Evolutionary conservation across 208 protist species (phyloP), one percentile per base, ranked within the genome.

Genomic region (Acanthamoeba triangularis): DNA sequence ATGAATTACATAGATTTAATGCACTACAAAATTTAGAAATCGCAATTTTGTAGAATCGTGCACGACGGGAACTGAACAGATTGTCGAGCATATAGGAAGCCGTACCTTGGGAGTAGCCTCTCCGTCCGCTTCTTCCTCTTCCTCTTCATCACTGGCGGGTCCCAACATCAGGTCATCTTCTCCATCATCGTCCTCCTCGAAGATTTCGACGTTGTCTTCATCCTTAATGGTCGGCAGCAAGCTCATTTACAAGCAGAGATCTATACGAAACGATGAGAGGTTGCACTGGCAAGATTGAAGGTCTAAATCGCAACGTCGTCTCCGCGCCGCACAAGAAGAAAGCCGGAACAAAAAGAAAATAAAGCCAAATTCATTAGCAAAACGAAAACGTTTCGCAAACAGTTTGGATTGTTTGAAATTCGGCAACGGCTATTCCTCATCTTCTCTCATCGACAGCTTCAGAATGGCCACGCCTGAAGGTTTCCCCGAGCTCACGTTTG

Each of bases 151-250:
- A 18, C 82, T 90, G 25, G 18, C 82, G 37, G 56, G 82, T 28
- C 33, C 61, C 14, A 76, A 28, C 37, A 56, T 47, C 2, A 76
- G 8, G 7, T 93, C 87, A 14, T 93, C 65, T 16, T 93, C n/a
- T n/a, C n/a, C 87, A 8, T 74, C 87, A 52, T 87, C 78, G 11
- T 87, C 78, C 78, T 87, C 78, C 3, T 87, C 78, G 78, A 87
- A 37, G 47, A 87, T 61, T 61, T 87, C 78, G 23, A 87, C 47
- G n/a, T 87, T 61, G 49, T 87, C 78, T 20, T 87, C 78, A 87
- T 87, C 78, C 25, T 49, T 28, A 7, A 87, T 87, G 44, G 78
- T 87, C 18, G 78, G 41, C 78, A 61, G 23, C 47, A 87, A 52
- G 33, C 49, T 87, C 49, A 63, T 87, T 52, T 52, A 14, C 7